Conservation (phyloP, 1,284 basidiomycete species). For the Trametes pubescens region DNA sequence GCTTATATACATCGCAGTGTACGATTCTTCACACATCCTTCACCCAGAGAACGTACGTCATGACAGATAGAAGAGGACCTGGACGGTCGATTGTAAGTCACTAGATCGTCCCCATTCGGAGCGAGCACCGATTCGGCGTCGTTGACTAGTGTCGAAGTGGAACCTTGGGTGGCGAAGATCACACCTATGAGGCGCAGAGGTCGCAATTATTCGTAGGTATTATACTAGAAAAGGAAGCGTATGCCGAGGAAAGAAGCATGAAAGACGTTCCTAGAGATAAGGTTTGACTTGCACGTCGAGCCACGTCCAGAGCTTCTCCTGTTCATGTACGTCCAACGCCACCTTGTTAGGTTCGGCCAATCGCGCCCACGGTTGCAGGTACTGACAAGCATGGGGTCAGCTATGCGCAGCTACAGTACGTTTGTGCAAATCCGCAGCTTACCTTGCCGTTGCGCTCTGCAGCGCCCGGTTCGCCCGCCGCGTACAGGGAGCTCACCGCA, state of each 20-base stretch:
- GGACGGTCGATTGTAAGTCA: not conserved
- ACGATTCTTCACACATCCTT: not conserved
- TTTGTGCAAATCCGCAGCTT: not conserved
- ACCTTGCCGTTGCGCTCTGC: slow-evolving; percentile 36
- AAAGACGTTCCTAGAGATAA: not conserved
- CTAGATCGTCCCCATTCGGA: too few relatives aligned
- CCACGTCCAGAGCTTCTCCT: slow-evolving; percentile 51
- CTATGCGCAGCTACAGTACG: not conserved
- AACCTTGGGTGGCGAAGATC: not conserved
- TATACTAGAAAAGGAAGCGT: too few relatives aligned
- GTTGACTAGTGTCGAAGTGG: not conserved
- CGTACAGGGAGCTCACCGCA: slow-evolving; percentile 27
- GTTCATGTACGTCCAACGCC: slow-evolving; percentile 45
- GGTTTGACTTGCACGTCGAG: slow-evolving; percentile 48
- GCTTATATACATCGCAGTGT: not conserved
- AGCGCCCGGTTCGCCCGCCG: slow-evolving; percentile 34
- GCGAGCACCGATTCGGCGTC: not conserved
- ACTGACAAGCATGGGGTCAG: slow-evolving; percentile 40
- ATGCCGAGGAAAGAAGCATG: not conserved
- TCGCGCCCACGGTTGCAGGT: slow-evolving; percentile 56
- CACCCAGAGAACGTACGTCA: not conserved
- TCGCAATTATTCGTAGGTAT: not conserved
- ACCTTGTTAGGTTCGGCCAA: slow-evolving; percentile 39
- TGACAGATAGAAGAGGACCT: not conserved
- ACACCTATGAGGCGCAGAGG: not conserved